Conservation (phyloP, 208 protist species). For the Baffinella frigidus region DNA sequence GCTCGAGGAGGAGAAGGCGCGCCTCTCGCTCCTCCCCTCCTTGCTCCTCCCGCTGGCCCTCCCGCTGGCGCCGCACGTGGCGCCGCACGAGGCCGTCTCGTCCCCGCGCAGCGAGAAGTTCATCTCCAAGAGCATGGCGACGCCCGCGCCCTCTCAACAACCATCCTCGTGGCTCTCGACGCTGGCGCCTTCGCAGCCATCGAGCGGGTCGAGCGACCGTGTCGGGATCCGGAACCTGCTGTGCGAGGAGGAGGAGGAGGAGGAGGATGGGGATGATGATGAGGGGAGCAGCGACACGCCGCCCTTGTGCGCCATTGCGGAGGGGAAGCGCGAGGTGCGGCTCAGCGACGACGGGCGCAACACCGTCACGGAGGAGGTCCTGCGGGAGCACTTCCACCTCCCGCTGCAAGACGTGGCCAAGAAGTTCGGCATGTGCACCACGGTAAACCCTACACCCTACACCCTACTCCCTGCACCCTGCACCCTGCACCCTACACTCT, state of each 20-base stretch:
- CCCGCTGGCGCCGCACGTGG: not conserved
- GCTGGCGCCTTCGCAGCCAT: too few relatives aligned
- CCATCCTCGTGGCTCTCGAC: too few relatives aligned
- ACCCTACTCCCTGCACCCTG: too few relatives aligned
- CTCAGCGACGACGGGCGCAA: too few relatives aligned
- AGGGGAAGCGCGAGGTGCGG: too few relatives aligned
- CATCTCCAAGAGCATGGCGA: not conserved
- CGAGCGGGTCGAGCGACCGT: not conserved
- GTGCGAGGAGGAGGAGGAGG: not conserved
- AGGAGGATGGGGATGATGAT: not conserved
- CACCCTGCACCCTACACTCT: too few relatives aligned
- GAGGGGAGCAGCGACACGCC: not conserved
- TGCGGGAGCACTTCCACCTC: constrained; percentile 55
- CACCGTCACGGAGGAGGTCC: not conserved
- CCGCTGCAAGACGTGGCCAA: constrained; percentile 36
- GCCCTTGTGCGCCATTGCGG: too few relatives aligned
- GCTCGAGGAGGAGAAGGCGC: constrained; percentile 18
- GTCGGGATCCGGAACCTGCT: not conserved
- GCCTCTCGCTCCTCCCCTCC: too few relatives aligned
- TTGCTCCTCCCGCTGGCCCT: too few relatives aligned
- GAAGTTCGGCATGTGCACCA: constrained; percentile 59
- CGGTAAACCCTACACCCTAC: too few relatives aligned
- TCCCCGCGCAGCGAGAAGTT: not conserved
- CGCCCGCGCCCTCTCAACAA: not conserved
- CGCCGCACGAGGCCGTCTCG: not conserved